A percentile compares a stretch with the other conserved stretches of the same genome.
These are phyloP conservation scores for Puccinia hordei DNA, from an alignment of 1,284 basidiomycete species.

Conservation along the genomic window DNA sequence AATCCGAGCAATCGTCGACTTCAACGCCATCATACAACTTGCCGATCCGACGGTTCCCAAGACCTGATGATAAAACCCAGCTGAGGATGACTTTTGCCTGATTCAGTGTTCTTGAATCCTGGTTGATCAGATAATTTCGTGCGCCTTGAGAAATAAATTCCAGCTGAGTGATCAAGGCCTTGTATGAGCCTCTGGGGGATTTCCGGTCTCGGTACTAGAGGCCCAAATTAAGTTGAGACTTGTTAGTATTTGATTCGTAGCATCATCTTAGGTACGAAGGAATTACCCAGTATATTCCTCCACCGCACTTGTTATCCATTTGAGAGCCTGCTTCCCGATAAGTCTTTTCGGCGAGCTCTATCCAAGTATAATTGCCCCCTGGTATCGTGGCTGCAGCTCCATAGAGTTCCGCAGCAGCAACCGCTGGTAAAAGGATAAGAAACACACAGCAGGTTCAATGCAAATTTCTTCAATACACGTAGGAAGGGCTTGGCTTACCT, in stretches of 20 bases:
- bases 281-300: slow-evolving; percentile 46
- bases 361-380: slow-evolving; percentile 22
- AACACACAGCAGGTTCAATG: too few species aligned
- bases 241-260: too few species aligned
- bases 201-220: slow-evolving; percentile 28
- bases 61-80: slow-evolving; percentile 38
- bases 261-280: background rate
- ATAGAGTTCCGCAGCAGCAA: slow-evolving; percentile 36
- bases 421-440: background rate
- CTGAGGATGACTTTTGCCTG: background rate
- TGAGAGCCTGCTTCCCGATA: slow-evolving; percentile 16
- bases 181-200: slow-evolving; percentile 21
- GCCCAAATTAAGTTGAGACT: background rate
- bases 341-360: slow-evolving; percentile 30
- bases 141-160: slow-evolving; percentile 44
- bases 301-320: slow-evolving; percentile 35
- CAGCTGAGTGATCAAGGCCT: slow-evolving; percentile 34
- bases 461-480: background rate
- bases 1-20: background rate
- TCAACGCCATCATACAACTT: slow-evolving; percentile 7
- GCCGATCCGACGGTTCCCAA: slow-evolving; percentile 23
- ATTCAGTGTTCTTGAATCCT: slow-evolving; percentile 1
- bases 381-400: slow-evolving; percentile 18
- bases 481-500: background rate
- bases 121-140: slow-evolving; percentile 16